Base-by-base conservation (phyloP, 2,329 filamentous ascomycete genomes). In the Alternaria ethzedia region DNA sequence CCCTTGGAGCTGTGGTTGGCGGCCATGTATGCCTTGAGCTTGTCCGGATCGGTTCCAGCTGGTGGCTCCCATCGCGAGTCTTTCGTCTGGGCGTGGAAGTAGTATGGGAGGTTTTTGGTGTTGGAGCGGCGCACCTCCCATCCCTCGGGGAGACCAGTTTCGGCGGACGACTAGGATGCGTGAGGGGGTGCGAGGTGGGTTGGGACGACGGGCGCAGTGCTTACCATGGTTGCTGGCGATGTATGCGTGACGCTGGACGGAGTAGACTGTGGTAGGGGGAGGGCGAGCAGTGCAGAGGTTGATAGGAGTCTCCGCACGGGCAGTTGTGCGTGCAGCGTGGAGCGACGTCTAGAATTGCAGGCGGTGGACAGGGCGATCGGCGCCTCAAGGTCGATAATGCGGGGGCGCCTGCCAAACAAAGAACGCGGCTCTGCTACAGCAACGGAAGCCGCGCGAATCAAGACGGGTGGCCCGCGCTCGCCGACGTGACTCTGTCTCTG, bases 121-220 rank as follows among this genome's bases (percentile, higher is more conserved):
- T 97, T 97, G 81, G 93, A 97, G 84, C 96, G 93, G 80, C 96
- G 93, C 78, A 99, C 93, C 84, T 98, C 96, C 94, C 95, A 97
- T 80, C 90, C 89, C 54, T 89, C 81, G 66, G 94, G 94, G 68
- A 97, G 89, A 79, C 95, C 95, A 30, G 77, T 76, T 54, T 76
- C 73, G 43, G 59, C 61, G 26, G 73, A 71, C n/a, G 74, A 74
- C 75, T 78, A 60, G 56, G 61, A 57, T 52, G 44, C 52, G 64
- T 70, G 77, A 69, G 77, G 70, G 70, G 54, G 61, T 63, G 47
- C 45, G 26, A 36, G 32, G 49, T 56, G 57, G 44, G 32, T 43
- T 17, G 11, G 15, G 8, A n/a, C 7, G 44, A 57, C n/a, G 17
- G 28, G 61, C 57, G 57, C 57, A 23, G 51, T 54, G 69, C 75